Base-by-base conservation (phyloP, 73 alveolate species). In the Tetrahymena borealis region DNA sequence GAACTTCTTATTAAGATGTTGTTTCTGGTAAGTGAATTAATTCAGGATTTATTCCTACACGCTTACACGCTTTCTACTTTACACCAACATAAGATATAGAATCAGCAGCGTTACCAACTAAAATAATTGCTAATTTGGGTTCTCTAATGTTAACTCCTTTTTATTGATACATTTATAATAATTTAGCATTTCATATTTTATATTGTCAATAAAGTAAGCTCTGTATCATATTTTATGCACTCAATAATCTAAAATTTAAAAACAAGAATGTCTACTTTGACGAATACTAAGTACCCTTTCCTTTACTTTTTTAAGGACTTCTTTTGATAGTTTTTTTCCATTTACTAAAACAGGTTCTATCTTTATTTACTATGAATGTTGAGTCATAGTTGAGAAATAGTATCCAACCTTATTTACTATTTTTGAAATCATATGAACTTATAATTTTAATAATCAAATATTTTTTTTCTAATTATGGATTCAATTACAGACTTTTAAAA, bases 81-180 rank as follows among this genome's bases (percentile, higher is more conserved):
- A 39, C 77, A 8, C 85, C 20, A 35, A 92, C 92, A 31, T 92
- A 92, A 77, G 95, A 39, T 18, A 77, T 33, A 4, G 95, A 92
- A 5, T 91, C 78, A 32, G 92, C 91, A 60, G 90, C 90, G 33
- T 92, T 92, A 5, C 95, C 95, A 37, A 92, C 95, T 39, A 78
- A 78, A 13, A 92, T 92, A 7, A 92, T 92, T 32, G 95, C 95
- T 78, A 92, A 8, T 35, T 91, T 91, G 31, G 95, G 95, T 37
- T 60, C 85, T 60, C 85, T 13, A 60, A 60, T 60, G 28, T 60
- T 60, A 9, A 60, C 78, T 60, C 85, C 85, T n/a, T 60, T 60
- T 60, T 60, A 60, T 18, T 60, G 28, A 18, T 60, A 60, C 5
- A 3, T 60, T 60, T 60, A 60, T 0, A 24, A 9, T n/a, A n/a